Evolutionary conservation across 306 rosid species (phyloP).

Genomic region (Hippophae rhamnoides): DNA sequence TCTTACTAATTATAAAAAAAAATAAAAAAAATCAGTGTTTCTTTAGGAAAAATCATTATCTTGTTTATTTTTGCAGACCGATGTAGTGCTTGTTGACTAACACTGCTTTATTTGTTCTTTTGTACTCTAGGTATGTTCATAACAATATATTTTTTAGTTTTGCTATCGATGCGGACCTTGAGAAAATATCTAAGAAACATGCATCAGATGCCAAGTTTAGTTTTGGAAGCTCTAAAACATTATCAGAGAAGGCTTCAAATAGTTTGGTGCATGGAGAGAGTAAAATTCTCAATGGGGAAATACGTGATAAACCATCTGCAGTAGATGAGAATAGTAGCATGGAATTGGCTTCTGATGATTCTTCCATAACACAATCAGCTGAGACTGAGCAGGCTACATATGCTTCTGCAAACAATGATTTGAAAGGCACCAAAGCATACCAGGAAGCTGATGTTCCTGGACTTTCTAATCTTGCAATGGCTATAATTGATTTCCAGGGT

Average conservation of each 20-base stretch:
- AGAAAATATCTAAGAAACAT: constrained; percentile 63
- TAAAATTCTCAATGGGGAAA: constrained; percentile 51
- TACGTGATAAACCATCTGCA: constrained; percentile 26
- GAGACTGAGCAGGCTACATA: constrained; percentile 98
- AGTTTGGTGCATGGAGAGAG: constrained; percentile 28
- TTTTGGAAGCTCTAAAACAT: constrained; percentile 23
- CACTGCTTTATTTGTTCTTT: constrained; percentile 12
- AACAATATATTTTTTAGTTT: constrained; percentile 96
- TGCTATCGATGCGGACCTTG: constrained; percentile 96
- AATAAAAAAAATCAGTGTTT: no score
- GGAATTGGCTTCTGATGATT: constrained; percentile 36
- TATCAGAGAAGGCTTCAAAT: constrained; percentile 36
- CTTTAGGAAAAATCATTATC: no score
- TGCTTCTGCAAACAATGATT: constrained; percentile 99
- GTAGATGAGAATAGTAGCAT: constrained; percentile 36
- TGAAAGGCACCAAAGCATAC: constrained; percentile 96
- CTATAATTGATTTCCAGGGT: constrained; percentile 92
- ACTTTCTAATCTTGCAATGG: constrained; percentile 92
- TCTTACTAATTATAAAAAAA: no score
- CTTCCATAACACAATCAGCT: constrained; percentile 56
- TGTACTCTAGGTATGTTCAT: constrained; percentile 80
- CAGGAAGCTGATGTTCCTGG: constrained; percentile 98
- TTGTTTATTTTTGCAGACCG: neutral
- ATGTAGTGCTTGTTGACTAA: constrained; percentile 5
- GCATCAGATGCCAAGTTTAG: constrained; percentile 39